These are phyloP conservation scores for Saturnispora ahearnii DNA, from an alignment of 805 yeast species.

Conservation along the genomic window DNA sequence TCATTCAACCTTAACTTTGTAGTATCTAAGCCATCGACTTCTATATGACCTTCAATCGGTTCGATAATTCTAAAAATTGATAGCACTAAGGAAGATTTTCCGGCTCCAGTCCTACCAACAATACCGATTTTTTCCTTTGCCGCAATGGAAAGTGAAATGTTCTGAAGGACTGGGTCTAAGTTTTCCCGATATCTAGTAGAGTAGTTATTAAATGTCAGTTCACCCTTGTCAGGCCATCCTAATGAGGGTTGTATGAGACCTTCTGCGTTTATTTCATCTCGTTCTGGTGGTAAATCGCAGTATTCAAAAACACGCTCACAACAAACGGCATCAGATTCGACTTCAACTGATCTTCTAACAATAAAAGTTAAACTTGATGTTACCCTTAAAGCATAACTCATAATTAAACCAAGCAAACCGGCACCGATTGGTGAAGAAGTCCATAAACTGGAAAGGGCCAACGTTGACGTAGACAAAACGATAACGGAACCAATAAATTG, in stretches of 20 bases:
- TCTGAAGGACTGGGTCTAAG: constrained; percentile 49
- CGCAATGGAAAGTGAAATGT: constrained; percentile 37
- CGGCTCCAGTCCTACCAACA: constrained; percentile 76
- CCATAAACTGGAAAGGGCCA: constrained; percentile 34
- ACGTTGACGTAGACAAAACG: constrained; percentile 40
- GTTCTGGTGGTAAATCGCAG: constrained; percentile 69
- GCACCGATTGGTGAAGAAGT: constrained; percentile 39
- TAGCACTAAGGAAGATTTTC: constrained; percentile 53
- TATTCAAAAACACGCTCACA: constrained; percentile 93
- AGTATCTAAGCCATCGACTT: constrained; percentile 48
- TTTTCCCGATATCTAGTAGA: constrained; percentile 51
- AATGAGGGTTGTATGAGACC: constrained; percentile 34
- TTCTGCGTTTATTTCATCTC: constrained; percentile 38
- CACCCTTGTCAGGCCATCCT: constrained; percentile 50
- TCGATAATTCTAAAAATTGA: constrained; percentile 57
- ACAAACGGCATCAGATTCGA: constrained; percentile 59
- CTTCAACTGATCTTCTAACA: constrained; percentile 53
- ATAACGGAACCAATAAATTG: constrained; percentile 52
- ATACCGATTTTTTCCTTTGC: constrained; percentile 60
- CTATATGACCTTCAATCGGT: constrained; percentile 43
- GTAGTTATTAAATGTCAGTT: constrained; percentile 41
- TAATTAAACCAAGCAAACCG: constrained; percentile 54
- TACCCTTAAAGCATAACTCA: constrained; percentile 54
- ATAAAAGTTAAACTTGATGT: constrained; percentile 46
- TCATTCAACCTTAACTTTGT: constrained; percentile 42